Evolutionary conservation across 2,329 filamentous ascomycete genomes (phyloP).

Genomic region (Fusarium mangiferae): DNA sequence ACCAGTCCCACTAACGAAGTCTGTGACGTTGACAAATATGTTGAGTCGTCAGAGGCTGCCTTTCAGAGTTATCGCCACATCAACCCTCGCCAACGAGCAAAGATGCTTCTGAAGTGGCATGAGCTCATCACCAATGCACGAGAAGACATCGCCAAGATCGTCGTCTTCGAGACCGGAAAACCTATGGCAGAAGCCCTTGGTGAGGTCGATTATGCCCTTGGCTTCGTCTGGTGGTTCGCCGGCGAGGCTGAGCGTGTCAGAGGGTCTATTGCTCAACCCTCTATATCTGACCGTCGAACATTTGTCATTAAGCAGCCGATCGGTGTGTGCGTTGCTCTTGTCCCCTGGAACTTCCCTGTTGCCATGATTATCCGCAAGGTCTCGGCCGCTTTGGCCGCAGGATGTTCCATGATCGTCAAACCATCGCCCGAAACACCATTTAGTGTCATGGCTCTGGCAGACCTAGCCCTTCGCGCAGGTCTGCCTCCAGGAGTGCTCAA

Average conservation of each 20-base stretch:
- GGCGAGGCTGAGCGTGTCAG: constrained; percentile 55
- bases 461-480: constrained; percentile 75
- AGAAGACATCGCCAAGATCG: constrained; percentile 53
- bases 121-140: constrained; percentile 48
- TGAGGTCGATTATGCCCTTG: constrained; percentile 65
- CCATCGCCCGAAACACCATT: constrained; percentile 79
- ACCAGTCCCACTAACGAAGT: neutral
- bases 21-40: constrained; percentile 44
- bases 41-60: constrained; percentile 45
- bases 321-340: constrained; percentile 49
- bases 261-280: constrained; percentile 68
- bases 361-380: constrained; percentile 61
- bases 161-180: constrained; percentile 65
- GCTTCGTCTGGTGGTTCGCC: constrained; percentile 68
- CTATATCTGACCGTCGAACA: constrained; percentile 58
- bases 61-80: constrained; percentile 52
- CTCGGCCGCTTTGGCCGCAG: constrained; percentile 71
- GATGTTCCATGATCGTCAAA: constrained; percentile 80
- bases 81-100: constrained; percentile 47
- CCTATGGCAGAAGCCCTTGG: constrained; percentile 64
- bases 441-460: constrained; percentile 74
- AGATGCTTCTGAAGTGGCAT: constrained; percentile 52
- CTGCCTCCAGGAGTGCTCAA: constrained; percentile 78
- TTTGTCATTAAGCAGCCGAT: constrained; percentile 72
- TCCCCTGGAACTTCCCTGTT: constrained; percentile 68